Evolutionary conservation across 1,139 yeast genomes (phyloP).

Genomic region (Sugiyamaella neomexicana): DNA sequence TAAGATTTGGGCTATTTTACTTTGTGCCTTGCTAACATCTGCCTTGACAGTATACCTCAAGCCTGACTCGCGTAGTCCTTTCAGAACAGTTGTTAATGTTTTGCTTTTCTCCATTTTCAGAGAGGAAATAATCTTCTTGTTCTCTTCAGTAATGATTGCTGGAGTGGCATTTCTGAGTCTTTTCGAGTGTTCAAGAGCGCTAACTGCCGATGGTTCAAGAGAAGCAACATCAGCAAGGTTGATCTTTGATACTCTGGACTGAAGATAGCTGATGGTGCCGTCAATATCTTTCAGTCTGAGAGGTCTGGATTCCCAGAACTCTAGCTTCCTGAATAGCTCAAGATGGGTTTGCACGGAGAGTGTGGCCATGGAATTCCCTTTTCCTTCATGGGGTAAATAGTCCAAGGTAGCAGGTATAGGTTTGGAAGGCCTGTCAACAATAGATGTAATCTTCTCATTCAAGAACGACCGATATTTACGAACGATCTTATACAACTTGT

Average conservation of each 20-base stretch:
- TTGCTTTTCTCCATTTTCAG: slow-evolving; percentile 79
- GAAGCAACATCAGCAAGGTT: slow-evolving; percentile 40
- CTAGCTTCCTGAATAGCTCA: slow-evolving; percentile 34
- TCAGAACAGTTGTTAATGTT: slow-evolving; percentile 70
- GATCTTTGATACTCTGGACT: slow-evolving; percentile 22
- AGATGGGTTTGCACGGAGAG: slow-evolving; percentile 14
- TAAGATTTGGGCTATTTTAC: slow-evolving; percentile 62
- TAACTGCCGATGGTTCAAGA: slow-evolving; percentile 55
- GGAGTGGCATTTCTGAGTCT: slow-evolving; percentile 78
- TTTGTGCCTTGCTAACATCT: slow-evolving; percentile 62
- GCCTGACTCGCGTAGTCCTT: slow-evolving; percentile 74
- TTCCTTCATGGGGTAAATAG: not conserved
- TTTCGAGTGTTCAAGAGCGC: slow-evolving; percentile 58
- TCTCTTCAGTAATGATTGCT: slow-evolving; percentile 62
- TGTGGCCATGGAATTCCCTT: not conserved
- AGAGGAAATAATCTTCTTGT: slow-evolving; percentile 69
- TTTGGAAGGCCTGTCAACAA: slow-evolving; percentile 10
- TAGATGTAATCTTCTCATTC: not conserved
- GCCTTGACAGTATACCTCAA: slow-evolving; percentile 63
- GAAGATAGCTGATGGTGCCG: slow-evolving; percentile 41
- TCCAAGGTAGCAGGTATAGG: not conserved
- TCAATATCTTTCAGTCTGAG: slow-evolving; percentile 52
- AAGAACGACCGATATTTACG: slow-evolving; percentile 68
- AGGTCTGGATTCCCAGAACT: slow-evolving; percentile 59
- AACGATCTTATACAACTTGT: slow-evolving; percentile 76